These are phyloP conservation scores for Tephrocybe sp. DNA, from an alignment of 768 basidiomycete species.

Conservation along the genomic window DNA sequence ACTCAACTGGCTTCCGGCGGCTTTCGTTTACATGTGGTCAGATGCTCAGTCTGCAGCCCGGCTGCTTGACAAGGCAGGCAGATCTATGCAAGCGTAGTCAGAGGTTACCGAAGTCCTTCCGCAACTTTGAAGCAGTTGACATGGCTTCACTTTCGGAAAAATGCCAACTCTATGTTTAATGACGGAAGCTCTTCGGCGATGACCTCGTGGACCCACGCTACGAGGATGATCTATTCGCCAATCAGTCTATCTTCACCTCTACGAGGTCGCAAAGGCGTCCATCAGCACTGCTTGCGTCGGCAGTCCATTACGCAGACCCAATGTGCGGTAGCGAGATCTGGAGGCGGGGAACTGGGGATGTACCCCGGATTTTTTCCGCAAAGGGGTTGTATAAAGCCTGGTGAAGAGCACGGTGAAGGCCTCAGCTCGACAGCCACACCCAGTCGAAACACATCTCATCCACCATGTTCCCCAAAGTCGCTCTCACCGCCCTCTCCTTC, in stretches of 20 bases:
- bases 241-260: not conserved
- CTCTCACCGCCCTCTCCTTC: not conserved
- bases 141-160: not conserved
- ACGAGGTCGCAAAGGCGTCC: not conserved
- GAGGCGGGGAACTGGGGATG: not conserved
- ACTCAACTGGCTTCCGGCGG: too few species aligned
- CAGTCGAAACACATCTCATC: not conserved
- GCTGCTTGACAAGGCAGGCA: not conserved
- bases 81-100: not conserved
- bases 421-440: not conserved
- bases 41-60: not conserved
- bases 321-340: not conserved
- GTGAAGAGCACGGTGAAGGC: not conserved
- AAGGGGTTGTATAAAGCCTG: not conserved
- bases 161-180: not conserved
- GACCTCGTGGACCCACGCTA: not conserved
- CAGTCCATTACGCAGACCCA: not conserved
- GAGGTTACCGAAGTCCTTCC: not conserved
- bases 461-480: constrained; percentile 32
- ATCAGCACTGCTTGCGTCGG: too few species aligned
- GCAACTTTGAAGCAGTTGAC: not conserved
- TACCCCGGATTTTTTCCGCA: not conserved
- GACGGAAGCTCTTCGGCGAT: not conserved
- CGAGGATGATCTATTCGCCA: not conserved
- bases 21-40: not conserved